Conservation (phyloP, 1,284 basidiomycete species). For the Mycena sp. region DNA sequence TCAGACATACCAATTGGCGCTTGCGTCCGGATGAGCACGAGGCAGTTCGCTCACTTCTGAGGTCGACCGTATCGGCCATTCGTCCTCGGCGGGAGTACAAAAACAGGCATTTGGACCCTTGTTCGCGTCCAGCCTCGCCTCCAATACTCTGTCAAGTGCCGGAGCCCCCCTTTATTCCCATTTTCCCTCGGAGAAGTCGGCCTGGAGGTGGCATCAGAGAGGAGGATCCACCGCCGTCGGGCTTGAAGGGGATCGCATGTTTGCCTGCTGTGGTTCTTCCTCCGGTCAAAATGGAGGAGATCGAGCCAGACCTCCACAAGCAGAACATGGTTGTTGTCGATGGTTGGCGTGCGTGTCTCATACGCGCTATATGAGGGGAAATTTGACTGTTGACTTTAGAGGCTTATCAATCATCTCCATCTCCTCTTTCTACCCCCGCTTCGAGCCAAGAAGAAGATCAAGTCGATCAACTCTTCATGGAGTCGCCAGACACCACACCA, state of each 20-base stretch:
- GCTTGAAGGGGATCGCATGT: constrained; percentile 39
- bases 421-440: constrained; percentile 34
- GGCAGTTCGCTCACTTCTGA: constrained; percentile 40
- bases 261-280: constrained; percentile 38
- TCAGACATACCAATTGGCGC: constrained; percentile 29
- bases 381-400: constrained; percentile 28
- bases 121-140: constrained; percentile 40
- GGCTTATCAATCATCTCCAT: constrained; percentile 41
- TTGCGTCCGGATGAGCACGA: constrained; percentile 36
- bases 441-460: constrained; percentile 53
- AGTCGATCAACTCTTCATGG: constrained; percentile 55
- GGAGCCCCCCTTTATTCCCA: constrained; percentile 47
- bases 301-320: constrained; percentile 51
- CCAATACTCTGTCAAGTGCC: constrained; percentile 35
- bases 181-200: constrained; percentile 55
- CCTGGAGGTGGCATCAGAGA: constrained; percentile 30
- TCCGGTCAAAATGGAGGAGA: constrained; percentile 41
- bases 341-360: constrained; percentile 61
- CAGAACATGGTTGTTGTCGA: constrained; percentile 63
- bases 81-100: constrained; percentile 35
- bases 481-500: constrained; percentile 29
- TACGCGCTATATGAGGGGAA: neutral
- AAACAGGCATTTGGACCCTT: constrained; percentile 45
- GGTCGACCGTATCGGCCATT: constrained; percentile 33
- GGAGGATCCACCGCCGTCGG: constrained; percentile 16